These are phyloP conservation scores for Nannizziopsis barbatae DNA, from an alignment of 2,329 filamentous ascomycete species.

Conservation along the genomic window DNA sequence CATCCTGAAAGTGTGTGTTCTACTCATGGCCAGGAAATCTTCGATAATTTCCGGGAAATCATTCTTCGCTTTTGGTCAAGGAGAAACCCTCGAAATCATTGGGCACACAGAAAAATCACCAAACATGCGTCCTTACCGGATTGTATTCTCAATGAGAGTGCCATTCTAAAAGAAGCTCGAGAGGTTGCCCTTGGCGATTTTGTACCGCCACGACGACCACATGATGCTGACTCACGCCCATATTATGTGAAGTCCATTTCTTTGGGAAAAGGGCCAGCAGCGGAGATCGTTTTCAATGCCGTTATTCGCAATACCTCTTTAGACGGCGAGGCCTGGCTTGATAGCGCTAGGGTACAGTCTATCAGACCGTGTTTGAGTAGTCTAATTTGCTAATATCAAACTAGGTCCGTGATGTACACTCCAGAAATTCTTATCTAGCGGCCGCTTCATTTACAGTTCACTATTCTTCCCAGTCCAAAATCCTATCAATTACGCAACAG, in stretches of 20 bases:
- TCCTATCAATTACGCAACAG: slow-evolving; percentile 9
- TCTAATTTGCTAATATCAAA: background rate
- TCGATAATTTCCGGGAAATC: slow-evolving; percentile 13
- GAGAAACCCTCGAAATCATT: background rate
- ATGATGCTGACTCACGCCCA: background rate
- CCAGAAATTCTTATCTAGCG: slow-evolving; percentile 14
- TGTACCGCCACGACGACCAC: background rate
- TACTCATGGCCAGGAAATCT: slow-evolving; percentile 13
- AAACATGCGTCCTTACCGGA: slow-evolving; percentile 9
- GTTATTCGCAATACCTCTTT: slow-evolving; percentile 11
- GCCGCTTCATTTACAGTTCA: slow-evolving; percentile 10
- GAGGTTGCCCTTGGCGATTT: slow-evolving; percentile 2
- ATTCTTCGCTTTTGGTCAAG: slow-evolving; percentile 9
- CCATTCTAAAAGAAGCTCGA: slow-evolving; percentile 10
- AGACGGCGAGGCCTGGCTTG: slow-evolving; percentile 15
- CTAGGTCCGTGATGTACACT: slow-evolving; percentile 14
- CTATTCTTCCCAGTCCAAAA: slow-evolving; percentile 10
- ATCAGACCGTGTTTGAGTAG: background rate
- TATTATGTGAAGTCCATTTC: slow-evolving; percentile 12
- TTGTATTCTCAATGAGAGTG: slow-evolving; percentile 9
- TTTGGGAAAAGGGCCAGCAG: slow-evolving; percentile 11
- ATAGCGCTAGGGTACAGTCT: slow-evolving; percentile 13
- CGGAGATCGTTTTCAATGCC: slow-evolving; percentile 10
- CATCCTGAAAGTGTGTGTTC: slow-evolving; percentile 16
- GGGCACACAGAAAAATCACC: background rate